Evolutionary conservation across 1,284 basidiomycete species (phyloP).

Genomic region (Kwoniella shivajii): DNA sequence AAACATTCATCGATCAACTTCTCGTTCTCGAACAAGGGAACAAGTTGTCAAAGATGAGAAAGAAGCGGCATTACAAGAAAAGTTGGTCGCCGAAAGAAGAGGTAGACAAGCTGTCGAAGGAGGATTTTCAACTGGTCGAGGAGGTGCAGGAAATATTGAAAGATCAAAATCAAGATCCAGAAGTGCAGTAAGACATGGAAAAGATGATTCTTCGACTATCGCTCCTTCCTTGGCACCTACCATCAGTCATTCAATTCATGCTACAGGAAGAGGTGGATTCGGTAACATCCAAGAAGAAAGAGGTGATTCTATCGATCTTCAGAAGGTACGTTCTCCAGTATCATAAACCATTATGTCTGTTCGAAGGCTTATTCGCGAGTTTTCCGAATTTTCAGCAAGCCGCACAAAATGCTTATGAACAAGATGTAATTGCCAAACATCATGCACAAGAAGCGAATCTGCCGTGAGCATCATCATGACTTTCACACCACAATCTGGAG

Average conservation of each 20-base stretch:
- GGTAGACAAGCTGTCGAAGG: slow-evolving; percentile 43
- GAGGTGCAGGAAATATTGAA: slow-evolving; percentile 52
- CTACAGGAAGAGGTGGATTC: slow-evolving; percentile 48
- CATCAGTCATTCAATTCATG: slow-evolving; percentile 6
- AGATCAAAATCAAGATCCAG: slow-evolving; percentile 34
- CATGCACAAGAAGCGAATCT: slow-evolving; percentile 35
- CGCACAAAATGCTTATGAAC: slow-evolving; percentile 38
- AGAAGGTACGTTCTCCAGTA: slow-evolving; percentile 25
- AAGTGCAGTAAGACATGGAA: slow-evolving; percentile 21
- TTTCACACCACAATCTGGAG: not conserved
- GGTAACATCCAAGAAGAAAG: slow-evolving; percentile 50
- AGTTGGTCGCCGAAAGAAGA: slow-evolving; percentile 48
- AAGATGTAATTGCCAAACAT: slow-evolving; percentile 39
- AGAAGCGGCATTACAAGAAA: slow-evolving; percentile 48
- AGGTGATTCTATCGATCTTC: slow-evolving; percentile 31
- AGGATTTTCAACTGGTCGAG: slow-evolving; percentile 49
- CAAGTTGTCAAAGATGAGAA: slow-evolving; percentile 35
- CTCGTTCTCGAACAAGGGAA: slow-evolving; percentile 42
- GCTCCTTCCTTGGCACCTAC: slow-evolving; percentile 8
- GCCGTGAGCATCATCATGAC: slow-evolving; percentile 29
- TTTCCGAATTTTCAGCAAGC: slow-evolving; percentile 14
- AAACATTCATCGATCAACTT: slow-evolving; percentile 44
- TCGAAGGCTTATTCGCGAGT: not conserved
- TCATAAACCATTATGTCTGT: not conserved
- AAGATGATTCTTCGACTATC: slow-evolving; percentile 5